These are phyloP conservation scores for Ascochyta fabae DNA, from an alignment of 2,329 filamentous ascomycete species.

Conservation along the genomic window DNA sequence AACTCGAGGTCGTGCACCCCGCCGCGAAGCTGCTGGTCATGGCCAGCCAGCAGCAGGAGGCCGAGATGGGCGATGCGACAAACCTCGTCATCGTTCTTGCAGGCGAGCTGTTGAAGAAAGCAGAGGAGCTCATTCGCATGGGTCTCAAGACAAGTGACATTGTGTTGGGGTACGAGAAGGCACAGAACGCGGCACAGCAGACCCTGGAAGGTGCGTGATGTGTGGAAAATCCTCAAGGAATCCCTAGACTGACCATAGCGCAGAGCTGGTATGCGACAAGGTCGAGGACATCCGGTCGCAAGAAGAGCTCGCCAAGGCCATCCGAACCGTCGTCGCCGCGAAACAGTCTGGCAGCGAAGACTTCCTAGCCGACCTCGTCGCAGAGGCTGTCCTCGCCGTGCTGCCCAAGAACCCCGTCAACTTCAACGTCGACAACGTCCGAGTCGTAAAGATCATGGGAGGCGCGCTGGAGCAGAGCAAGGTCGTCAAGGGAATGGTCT, in stretches of 20 bases:
- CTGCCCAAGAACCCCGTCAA: constrained; percentile 93
- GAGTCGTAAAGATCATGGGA: constrained; percentile 99
- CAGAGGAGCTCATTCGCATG: constrained; percentile 94
- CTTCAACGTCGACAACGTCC: constrained; percentile 99
- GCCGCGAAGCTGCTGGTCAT: constrained; percentile 97
- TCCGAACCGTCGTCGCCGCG: constrained; percentile 92
- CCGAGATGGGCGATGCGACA: constrained; percentile 98
- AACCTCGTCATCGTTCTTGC: constrained; percentile 97
- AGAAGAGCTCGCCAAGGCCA: constrained; percentile 89
- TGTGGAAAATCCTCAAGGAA: background rate
- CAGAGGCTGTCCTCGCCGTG: constrained; percentile 83
- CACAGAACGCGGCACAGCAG: constrained; percentile 85
- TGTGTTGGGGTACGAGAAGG: constrained; percentile 93
- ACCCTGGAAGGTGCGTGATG: constrained; percentile 70
- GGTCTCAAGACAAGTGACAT: constrained; percentile 99
- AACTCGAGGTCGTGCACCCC: constrained; percentile 97
- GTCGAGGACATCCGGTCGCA: constrained; percentile 82
- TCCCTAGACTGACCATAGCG: constrained; percentile 23
- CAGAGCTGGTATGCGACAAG: constrained; percentile 86
- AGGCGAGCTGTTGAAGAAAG: constrained; percentile 94
- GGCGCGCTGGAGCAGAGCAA: constrained; percentile 91
- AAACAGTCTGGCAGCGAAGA: constrained; percentile 97
- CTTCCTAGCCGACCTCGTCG: constrained; percentile 82
- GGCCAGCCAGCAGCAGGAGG: constrained; percentile 98
- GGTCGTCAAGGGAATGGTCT: constrained; percentile 98